Percentiles rank a stretch among this genome's conserved stretches.
phyloP scores from a whole-genome alignment of 2,329 filamentous ascomycete genomes.

The Dryadomyces sulphureus region DNA sequence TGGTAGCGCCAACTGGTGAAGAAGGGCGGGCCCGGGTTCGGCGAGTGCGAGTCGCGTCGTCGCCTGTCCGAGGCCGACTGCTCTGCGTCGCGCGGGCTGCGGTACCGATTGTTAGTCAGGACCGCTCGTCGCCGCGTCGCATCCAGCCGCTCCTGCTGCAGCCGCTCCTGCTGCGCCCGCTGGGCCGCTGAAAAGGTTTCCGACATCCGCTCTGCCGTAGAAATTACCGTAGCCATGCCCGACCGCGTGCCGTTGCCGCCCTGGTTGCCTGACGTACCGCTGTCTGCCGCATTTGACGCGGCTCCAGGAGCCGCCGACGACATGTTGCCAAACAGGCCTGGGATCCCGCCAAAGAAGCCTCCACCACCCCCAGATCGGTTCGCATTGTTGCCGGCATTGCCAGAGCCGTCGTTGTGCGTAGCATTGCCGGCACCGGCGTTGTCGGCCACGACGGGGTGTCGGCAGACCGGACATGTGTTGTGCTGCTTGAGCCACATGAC shows the following conservation, averaged over 20 bases:
- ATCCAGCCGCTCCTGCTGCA: background rate
- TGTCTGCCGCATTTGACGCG: no score
- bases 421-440: background rate
- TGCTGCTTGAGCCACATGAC: conserved; percentile 76
- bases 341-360: background rate
- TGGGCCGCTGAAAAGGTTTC: background rate
- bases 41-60: conserved; percentile 3
- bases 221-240: no score
- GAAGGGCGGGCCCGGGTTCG: background rate
- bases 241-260: no score
- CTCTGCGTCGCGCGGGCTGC: background rate
- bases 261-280: no score
- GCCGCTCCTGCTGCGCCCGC: background rate
- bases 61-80: background rate
- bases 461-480: conserved; percentile 80
- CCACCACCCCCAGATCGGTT: background rate
- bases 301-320: background rate
- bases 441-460: conserved; percentile 37
- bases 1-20: background rate
- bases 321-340: background rate
- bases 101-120: background rate
- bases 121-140: background rate
- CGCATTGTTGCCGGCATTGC: background rate
- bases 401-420: background rate
- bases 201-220: background rate